Evolutionary conservation across 495 filamentous ascomycete genomes (phyloP).

Genomic region (Aspergillus diversus): DNA sequence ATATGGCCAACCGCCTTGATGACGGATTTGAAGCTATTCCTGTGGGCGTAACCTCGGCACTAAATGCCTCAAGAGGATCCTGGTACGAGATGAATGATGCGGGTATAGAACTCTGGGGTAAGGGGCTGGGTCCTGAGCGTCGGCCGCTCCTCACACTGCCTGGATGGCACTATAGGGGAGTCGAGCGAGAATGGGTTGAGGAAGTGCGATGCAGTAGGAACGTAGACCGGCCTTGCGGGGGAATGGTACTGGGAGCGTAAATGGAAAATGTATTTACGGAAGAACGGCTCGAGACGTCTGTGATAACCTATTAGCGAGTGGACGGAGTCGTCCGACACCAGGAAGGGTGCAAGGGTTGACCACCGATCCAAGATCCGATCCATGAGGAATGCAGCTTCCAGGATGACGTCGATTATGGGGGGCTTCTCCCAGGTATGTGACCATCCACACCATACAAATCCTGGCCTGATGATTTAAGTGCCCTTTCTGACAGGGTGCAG

Average conservation of each 20-base stretch:
- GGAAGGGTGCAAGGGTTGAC: too few relatives aligned
- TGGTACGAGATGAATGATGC: not conserved
- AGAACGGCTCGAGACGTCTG: not conserved
- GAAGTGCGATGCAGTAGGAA: not conserved
- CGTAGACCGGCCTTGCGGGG: not conserved
- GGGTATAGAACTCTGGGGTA: not conserved
- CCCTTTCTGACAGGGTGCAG: too few relatives aligned
- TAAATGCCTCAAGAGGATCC: not conserved
- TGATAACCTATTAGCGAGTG: not conserved
- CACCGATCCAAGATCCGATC: too few relatives aligned
- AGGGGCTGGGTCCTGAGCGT: not conserved
- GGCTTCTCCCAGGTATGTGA: too few relatives aligned
- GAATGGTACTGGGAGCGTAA: not conserved
- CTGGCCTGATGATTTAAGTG: too few relatives aligned
- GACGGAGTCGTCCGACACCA: not conserved
- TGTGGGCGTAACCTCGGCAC: not conserved
- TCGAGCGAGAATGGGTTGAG: not conserved
- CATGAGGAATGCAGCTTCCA: too few relatives aligned
- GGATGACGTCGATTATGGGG: too few relatives aligned
- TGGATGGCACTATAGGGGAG: not conserved
- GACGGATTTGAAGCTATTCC: not conserved
- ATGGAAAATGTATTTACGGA: not conserved
- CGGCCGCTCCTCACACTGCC: not conserved
- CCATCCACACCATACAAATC: too few relatives aligned
- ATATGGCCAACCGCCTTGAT: not conserved